Conservation (phyloP, 192 early-diverging fungal genomes). For the Backusella parvicylindrica region DNA sequence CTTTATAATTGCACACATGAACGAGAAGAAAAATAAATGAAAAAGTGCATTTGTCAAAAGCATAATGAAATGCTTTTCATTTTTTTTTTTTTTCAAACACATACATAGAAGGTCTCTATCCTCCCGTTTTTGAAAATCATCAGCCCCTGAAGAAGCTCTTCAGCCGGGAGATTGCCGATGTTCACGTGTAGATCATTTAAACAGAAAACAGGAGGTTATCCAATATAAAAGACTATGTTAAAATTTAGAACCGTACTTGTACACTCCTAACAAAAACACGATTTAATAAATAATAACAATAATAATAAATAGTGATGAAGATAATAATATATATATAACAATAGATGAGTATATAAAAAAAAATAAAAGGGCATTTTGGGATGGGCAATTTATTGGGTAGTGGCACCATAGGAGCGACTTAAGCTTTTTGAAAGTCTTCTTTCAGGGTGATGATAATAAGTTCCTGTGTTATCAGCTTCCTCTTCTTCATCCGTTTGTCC, state of each 20-base stretch:
- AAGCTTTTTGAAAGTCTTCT: constrained; percentile 13
- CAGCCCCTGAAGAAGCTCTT: neutral
- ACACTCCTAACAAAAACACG: neutral
- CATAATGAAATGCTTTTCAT: neutral
- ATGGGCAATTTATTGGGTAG: neutral
- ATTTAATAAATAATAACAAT: neutral
- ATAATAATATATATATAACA: neutral
- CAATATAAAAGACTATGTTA: neutral
- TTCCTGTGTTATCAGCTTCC: constrained; percentile 26
- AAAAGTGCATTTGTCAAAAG: neutral
- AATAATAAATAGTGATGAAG: neutral
- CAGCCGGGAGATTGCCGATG: neutral
- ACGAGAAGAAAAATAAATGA: neutral
- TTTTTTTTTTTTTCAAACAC: neutral
- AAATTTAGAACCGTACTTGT: neutral
- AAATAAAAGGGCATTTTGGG: neutral
- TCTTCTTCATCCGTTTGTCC: constrained; percentile 27
- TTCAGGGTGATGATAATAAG: constrained; percentile 50
- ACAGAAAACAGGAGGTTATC: neutral
- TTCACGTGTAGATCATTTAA: neutral
- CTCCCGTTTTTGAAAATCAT: neutral
- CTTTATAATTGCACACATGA: neutral
- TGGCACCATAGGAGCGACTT: constrained; percentile 9
- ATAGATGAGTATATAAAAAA: neutral
- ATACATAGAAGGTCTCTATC: neutral